phyloP scores from a whole-genome alignment of 305 asterid genomes.

The Rubia occidens region DNA sequence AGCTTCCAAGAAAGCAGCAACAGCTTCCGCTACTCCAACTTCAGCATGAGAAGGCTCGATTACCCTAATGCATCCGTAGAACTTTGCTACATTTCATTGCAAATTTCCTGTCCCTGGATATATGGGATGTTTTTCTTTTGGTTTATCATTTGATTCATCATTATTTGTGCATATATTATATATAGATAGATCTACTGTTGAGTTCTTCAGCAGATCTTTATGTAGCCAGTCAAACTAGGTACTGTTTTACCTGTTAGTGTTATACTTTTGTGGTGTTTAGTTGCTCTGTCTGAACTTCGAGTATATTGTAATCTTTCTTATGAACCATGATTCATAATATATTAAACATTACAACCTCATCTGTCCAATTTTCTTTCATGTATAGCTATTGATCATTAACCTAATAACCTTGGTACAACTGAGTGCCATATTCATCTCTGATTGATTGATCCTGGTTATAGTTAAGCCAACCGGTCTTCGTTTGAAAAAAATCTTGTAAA shows the following conservation, averaged over 20 bases:
- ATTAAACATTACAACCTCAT: neutral
- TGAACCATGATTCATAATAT: neutral
- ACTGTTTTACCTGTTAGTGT: neutral
- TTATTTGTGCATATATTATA: slow-evolving; percentile 11
- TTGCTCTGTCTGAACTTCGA: neutral
- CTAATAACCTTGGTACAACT: too few species aligned
- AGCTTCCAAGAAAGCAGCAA: slow-evolving; percentile 32
- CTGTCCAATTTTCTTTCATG: neutral
- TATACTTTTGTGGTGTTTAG: neutral
- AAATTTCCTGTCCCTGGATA: neutral
- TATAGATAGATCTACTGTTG: neutral
- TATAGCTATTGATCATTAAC: neutral
- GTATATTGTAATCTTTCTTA: neutral
- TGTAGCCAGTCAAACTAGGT: neutral
- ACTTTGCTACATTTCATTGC: neutral
- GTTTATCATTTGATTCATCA: neutral
- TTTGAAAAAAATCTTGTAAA: too few species aligned
- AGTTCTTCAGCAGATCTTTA: neutral
- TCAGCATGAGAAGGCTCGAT: slow-evolving; percentile 25
- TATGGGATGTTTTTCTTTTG: neutral
- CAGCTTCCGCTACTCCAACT: slow-evolving; percentile 44
- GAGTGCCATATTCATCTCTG: neutral
- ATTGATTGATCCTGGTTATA: too few species aligned
- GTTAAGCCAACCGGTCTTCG: too few species aligned
- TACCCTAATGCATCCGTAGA: neutral